Evolutionary conservation across 2,329 filamentous ascomycete genomes (phyloP).

Genomic region (Fusarium protoensiforme): DNA sequence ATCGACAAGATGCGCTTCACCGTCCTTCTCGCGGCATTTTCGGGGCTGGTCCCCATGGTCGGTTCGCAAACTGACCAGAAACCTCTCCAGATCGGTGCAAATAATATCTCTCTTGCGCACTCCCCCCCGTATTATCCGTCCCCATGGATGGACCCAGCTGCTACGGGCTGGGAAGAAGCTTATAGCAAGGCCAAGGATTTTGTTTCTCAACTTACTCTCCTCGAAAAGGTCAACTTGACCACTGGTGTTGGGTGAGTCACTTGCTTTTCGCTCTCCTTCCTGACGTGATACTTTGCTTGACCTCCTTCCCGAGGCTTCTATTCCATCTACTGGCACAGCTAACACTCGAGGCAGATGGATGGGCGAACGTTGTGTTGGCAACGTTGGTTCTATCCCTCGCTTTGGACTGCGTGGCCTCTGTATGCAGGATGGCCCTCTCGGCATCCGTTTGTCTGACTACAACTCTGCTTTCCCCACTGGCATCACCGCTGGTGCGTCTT

Average conservation of each 20-base stretch:
- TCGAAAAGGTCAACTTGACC: slow-evolving; percentile 95
- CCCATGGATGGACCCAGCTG: slow-evolving; percentile 83
- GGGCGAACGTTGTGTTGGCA: slow-evolving; percentile 80
- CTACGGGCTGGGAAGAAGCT: slow-evolving; percentile 78
- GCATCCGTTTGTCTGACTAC: slow-evolving; percentile 81
- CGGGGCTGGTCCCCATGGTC: slow-evolving; percentile 11
- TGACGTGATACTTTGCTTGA: not conserved
- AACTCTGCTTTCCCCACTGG: slow-evolving; percentile 84
- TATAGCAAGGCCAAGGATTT: slow-evolving; percentile 81
- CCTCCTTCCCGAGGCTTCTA: slow-evolving; percentile 39
- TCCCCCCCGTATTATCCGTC: slow-evolving; percentile 81
- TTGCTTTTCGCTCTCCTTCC: not conserved
- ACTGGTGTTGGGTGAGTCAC: slow-evolving; percentile 81
- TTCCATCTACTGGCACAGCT: not conserved
- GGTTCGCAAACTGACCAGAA: slow-evolving; percentile 37
- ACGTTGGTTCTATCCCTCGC: slow-evolving; percentile 76
- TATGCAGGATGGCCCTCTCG: slow-evolving; percentile 86
- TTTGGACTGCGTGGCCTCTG: slow-evolving; percentile 80
- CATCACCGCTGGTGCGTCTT: slow-evolving; percentile 84
- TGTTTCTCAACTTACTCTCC: slow-evolving; percentile 83
- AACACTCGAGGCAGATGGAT: slow-evolving; percentile 45
- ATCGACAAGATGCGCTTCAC: slow-evolving; percentile 26
- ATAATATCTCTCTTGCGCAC: slow-evolving; percentile 43
- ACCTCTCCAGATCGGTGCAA: not conserved
- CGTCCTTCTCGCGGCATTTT: slow-evolving; percentile 11